phyloP scores from a whole-genome alignment of 2,329 filamentous ascomycete genomes.

The Herpomyces periplanetae region DNA sequence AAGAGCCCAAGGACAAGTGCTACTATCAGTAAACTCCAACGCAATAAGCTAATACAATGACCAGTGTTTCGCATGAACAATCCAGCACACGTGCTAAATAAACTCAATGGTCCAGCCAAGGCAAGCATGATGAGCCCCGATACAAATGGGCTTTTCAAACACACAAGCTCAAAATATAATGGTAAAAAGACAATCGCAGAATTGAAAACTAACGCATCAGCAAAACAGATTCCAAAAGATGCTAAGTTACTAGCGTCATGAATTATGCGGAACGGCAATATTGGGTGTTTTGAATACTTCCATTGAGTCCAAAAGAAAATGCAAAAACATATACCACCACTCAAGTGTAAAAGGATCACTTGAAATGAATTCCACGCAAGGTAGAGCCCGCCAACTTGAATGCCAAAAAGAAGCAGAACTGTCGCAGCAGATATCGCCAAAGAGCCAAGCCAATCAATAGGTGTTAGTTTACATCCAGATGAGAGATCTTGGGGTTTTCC shows the following conservation, averaged over 20 bases:
- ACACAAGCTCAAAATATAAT: constrained; percentile 42
- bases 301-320: constrained; percentile 33
- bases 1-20: no score
- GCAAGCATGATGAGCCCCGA: constrained; percentile 37
- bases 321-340: constrained; percentile 20
- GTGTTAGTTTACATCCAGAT: constrained; percentile 19
- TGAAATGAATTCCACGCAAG: constrained; percentile 34
- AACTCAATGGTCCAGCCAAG: constrained; percentile 22
- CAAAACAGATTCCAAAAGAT: constrained; percentile 22
- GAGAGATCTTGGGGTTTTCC: constrained; percentile 21
- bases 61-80: constrained; percentile 12
- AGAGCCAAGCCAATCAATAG: constrained; percentile 23
- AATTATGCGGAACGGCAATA: constrained; percentile 38
- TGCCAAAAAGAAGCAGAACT: constrained; percentile 46
- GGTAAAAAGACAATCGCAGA: constrained; percentile 40
- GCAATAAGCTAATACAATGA: no score
- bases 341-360: constrained; percentile 36
- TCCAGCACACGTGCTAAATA: constrained; percentile 18
- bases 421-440: constrained; percentile 30
- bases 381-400: constrained; percentile 41
- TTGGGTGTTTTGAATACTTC: constrained; percentile 29
- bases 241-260: constrained; percentile 21
- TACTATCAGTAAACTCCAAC: no score
- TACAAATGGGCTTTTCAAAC: constrained; percentile 23
- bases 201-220: constrained; percentile 39